Conservation (phyloP, 805 yeast genomes). For the Pichia californica region DNA sequence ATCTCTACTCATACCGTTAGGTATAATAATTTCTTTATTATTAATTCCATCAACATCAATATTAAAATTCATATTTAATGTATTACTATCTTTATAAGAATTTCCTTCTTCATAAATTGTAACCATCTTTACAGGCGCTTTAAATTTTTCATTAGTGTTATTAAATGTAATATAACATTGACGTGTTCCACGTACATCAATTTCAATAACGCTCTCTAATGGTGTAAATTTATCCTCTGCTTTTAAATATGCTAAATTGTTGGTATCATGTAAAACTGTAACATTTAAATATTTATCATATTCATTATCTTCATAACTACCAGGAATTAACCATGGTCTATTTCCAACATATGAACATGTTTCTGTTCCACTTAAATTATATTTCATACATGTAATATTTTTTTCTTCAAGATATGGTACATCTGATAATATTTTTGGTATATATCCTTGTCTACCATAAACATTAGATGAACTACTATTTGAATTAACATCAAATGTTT, state of each 20-base stretch:
- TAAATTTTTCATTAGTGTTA: constrained; percentile 30
- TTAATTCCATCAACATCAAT: neutral
- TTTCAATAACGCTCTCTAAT: constrained; percentile 52
- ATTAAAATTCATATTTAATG: neutral
- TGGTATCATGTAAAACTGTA: constrained; percentile 44
- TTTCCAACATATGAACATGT: constrained; percentile 46
- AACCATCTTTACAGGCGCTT: constrained; percentile 60
- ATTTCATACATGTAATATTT: constrained; percentile 25
- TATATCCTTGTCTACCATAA: constrained; percentile 43
- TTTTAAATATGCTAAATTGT: constrained; percentile 14
- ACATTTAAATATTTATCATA: constrained; percentile 42
- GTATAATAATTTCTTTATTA: constrained; percentile 19
- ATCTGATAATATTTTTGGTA: constrained; percentile 44
- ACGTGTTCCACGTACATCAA: constrained; percentile 56
- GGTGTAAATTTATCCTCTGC: constrained; percentile 46
- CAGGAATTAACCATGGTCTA: constrained; percentile 42
- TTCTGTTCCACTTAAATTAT: constrained; percentile 41
- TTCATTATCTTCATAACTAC: constrained; percentile 27
- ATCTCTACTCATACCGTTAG: constrained; percentile 41
- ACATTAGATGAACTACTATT: constrained; percentile 12
- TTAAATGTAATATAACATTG: constrained; percentile 59
- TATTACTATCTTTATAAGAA: neutral
- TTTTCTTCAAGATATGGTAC: constrained; percentile 47
- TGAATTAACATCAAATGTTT: constrained; percentile 44
- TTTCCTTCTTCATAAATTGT: constrained; percentile 37